Base-by-base conservation (phyloP, 2,329 filamentous ascomycete species). In the Hypoxylon sp. region DNA sequence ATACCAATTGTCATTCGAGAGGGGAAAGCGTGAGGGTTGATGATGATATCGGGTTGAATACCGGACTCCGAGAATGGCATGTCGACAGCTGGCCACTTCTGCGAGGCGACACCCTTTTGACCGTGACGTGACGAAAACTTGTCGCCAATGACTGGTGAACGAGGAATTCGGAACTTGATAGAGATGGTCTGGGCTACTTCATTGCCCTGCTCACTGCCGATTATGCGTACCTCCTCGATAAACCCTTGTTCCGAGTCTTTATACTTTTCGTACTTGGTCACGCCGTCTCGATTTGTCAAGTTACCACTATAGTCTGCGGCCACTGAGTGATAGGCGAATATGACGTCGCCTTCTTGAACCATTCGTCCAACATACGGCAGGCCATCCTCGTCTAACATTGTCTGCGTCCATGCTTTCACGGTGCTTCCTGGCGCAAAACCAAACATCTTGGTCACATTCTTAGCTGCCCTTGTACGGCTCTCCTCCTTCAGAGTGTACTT, bases 1-100 rank as follows among this genome's bases (percentile, higher is more conserved):
- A 98, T 98, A 75, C 95, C 95, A 75, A 99, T 99, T 19, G 95
- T 99, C 95, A 99, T 99, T 79, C 95, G 94, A 47, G 94, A 98
- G 6, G 95, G 95, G 85, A 99, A 99, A 75, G 95, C 95, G 85
- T 99, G 95, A 41, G 95, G 95, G 81, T 99, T 99, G 84, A 99
- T 99, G 79, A 99, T 99, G 73, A 97, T 85, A 79, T 99, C 95
- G 8, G 95, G 95, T 75, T 97, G 94, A 64, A 99, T 98, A 56
- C 95, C 95, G 5, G 91, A 92, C 80, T 99, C 95, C 2, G 92
- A 93, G 80, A 98, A 99, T 3, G 95, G 95, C 92, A 99, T 95
- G 77, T 98, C 94, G 62, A 91, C 83, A 2, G 89, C 87, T 0
- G 94, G 95, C 93, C 95, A 99, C 77, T 97, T 95, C 76, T 98